Evolutionary conservation across 257 asterid genomes (phyloP), one percentile per base, ranked within the genome.

Genomic region (Osmanthus fragrans): DNA sequence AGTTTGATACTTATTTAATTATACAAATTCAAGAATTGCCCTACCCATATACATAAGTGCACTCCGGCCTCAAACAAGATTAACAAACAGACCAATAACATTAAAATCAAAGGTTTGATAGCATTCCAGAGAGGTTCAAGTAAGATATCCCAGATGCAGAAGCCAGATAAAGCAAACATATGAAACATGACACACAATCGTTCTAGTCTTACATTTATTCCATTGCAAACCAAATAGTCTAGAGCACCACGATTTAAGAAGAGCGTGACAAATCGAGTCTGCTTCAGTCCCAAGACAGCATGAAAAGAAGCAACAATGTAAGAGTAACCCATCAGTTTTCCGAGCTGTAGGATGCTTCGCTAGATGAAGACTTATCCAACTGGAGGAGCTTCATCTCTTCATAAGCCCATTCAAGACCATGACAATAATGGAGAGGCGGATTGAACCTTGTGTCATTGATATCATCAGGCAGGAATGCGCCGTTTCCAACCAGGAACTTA

Each of bases 321-420:
- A 30, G n/a, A 19, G 67, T 42, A n/a, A 11, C 72, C 77, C 82
- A 63, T 93, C 92, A 89, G 87, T 76, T 84, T 76, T 89, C 98
- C 1, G 99, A 95, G 88, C 89, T 82, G 81, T 79, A 86, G 16
- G 97, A 95, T 68, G 90, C 82, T 83, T 95, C 99, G 3, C 90
- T 85, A 73, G 97, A 91, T 3, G 97, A 88, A 64, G 89, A 88
- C 77, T 71, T 86, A 76, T 89, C 96, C 25, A 79, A 77, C 79
- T 86, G 97, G 23, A 92, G 83, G 65, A 91, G 96, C 82, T 79
- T 90, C 90, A 90, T 70, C 83, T 95, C 98, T 67, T 93, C 99
- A 37, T 95, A 95, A 49, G 98, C 99, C 97, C 97, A 93, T 73
- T 95, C 99, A 71, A 95, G 99, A 58, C 98, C 98, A 10, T 96